Evolutionary conservation across 768 basidiomycete genomes (phyloP).

Genomic region (Zangia roseola): DNA sequence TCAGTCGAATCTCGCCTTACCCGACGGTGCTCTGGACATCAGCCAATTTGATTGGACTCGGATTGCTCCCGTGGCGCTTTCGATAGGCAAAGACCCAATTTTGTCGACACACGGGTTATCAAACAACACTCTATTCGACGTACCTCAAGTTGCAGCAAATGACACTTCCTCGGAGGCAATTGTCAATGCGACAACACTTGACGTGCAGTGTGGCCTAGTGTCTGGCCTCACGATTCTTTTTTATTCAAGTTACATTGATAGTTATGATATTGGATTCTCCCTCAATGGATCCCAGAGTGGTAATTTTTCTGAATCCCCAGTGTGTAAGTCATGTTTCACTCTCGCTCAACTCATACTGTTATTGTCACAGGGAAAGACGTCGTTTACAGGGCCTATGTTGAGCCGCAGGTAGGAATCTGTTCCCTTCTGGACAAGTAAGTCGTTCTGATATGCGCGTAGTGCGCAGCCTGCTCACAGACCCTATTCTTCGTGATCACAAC

Average conservation of each 20-base stretch:
- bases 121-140: neutral
- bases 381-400: neutral
- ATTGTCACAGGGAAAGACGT: neutral
- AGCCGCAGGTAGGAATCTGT: neutral
- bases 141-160: neutral
- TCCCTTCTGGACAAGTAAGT: too few species aligned
- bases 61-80: neutral
- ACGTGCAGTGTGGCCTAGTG: neutral
- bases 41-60: neutral
- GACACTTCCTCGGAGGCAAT: neutral
- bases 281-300: neutral
- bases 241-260: too few species aligned
- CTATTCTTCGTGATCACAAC: neutral
- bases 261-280: neutral
- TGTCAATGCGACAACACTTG: neutral
- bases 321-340: neutral
- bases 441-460: neutral
- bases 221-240: neutral
- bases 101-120: neutral
- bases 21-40: neutral
- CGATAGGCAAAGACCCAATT: neutral
- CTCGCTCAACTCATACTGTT: too few species aligned
- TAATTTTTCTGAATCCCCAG: neutral
- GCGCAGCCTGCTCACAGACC: neutral
- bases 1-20: slow-evolving; percentile 4